A percentile compares a stretch with the other conserved stretches of the same genome.
Conservation (phyloP, 2,329 filamentous ascomycete genomes). For the Acephala macrosclerotiorum region DNA sequence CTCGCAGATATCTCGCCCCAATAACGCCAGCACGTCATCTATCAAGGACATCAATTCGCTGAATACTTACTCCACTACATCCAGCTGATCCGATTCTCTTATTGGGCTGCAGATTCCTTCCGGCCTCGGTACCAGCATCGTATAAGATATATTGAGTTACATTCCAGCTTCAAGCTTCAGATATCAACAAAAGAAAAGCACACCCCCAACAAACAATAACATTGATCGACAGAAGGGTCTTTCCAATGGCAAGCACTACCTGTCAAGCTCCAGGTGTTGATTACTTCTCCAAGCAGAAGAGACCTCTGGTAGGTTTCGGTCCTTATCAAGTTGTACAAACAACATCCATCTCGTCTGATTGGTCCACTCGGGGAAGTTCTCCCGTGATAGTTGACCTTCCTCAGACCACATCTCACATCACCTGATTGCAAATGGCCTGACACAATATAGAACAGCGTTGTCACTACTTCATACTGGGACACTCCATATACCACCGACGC, state of each 20-base stretch:
- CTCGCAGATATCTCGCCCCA: conserved; percentile 25
- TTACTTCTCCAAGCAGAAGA: conserved; percentile 22
- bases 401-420: conserved; percentile 26
- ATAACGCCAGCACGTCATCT: conserved; percentile 31
- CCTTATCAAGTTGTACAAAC: background rate
- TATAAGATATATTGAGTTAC: conserved; percentile 21
- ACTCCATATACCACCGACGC: conserved; percentile 30
- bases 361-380: background rate
- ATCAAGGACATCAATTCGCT: conserved; percentile 27
- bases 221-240: background rate
- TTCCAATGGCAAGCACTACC: conserved; percentile 27
- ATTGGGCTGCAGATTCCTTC: conserved; percentile 1
- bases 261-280: conserved; percentile 17
- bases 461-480: conserved; percentile 35
- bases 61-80: conserved; percentile 13
- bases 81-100: conserved; percentile 8
- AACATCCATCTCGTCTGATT: conserved; percentile 7
- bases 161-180: conserved; percentile 4
- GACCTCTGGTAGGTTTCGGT: conserved; percentile 24
- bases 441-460: conserved; percentile 27
- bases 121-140: conserved; percentile 20
- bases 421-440: conserved; percentile 23
- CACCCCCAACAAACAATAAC: background rate
- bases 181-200: conserved; percentile 10
- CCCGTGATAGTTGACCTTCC: background rate